Percentiles rank a stretch among this genome's conserved stretches.
Evolutionary conservation across 192 early-diverging fungal species (phyloP).

Genomic region (Endogone sp.): DNA sequence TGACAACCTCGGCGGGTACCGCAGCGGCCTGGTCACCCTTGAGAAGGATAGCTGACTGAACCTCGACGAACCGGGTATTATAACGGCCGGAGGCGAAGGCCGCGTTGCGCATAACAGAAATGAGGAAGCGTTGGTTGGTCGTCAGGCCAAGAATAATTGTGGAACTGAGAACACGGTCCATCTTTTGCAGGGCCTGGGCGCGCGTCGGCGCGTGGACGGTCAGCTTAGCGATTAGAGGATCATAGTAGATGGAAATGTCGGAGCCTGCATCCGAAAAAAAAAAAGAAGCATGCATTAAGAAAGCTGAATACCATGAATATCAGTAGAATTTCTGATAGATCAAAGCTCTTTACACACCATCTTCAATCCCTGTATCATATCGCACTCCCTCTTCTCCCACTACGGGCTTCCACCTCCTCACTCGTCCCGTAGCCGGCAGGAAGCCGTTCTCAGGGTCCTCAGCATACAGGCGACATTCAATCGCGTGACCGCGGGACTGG

Average conservation of each 20-base stretch:
- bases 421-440: conserved; percentile 51
- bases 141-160: conserved; percentile 52
- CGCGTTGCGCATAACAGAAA: conserved; percentile 43
- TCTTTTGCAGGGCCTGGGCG: conserved; percentile 41
- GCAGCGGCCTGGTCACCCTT: background rate
- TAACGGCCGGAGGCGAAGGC: conserved; percentile 42
- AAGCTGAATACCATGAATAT: background rate
- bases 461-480: conserved; percentile 55
- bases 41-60: conserved; percentile 8
- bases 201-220: conserved; percentile 55
- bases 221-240: conserved; percentile 61
- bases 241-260: conserved; percentile 53
- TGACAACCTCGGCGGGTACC: conserved; percentile 1
- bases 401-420: conserved; percentile 43
- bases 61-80: conserved; percentile 44
- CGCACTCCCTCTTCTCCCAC: conserved; percentile 29
- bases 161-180: conserved; percentile 33
- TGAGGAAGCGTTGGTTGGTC: conserved; percentile 54
- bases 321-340: background rate
- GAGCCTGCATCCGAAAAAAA: conserved; percentile 31
- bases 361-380: conserved; percentile 49
- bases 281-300: too few species aligned
- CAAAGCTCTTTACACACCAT: conserved; percentile 19
- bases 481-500: conserved; percentile 52
- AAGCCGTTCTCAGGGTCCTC: conserved; percentile 63